These are phyloP conservation scores for Macadamia tetraphylla DNA, from an alignment of 164 flowering plant genomes.

Conservation along the genomic window DNA sequence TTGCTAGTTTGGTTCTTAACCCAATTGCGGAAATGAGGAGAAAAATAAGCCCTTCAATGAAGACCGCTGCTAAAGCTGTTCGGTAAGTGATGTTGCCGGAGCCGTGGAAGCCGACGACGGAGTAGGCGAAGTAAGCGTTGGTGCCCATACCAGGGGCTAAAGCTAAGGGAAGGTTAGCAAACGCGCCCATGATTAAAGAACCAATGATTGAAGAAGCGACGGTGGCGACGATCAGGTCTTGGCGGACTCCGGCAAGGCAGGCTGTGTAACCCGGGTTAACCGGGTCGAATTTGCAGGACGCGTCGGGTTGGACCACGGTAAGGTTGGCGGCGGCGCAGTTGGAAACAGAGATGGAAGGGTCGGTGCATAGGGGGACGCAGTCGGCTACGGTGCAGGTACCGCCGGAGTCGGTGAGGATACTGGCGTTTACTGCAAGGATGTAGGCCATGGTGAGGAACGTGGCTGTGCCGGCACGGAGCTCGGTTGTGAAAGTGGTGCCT, in stretches of 20 bases:
- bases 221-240: slow-evolving; percentile 81
- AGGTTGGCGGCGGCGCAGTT: slow-evolving; percentile 29
- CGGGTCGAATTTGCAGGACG: slow-evolving; percentile 65
- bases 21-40: slow-evolving; percentile 68
- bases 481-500: slow-evolving; percentile 71
- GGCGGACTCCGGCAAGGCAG: slow-evolving; percentile 46
- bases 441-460: slow-evolving; percentile 95
- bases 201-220: slow-evolving; percentile 71
- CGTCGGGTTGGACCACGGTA: slow-evolving; percentile 40
- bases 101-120: slow-evolving; percentile 90
- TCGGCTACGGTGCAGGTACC: slow-evolving; percentile 77
- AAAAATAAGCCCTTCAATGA: slow-evolving; percentile 73
- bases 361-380: slow-evolving; percentile 57
- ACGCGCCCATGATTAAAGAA: slow-evolving; percentile 68
- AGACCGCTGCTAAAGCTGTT: slow-evolving; percentile 66
- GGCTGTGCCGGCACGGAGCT: slow-evolving; percentile 89
- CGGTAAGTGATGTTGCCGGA: slow-evolving; percentile 58
- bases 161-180: slow-evolving; percentile 79
- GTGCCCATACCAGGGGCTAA: slow-evolving; percentile 94
- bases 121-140: slow-evolving; percentile 87
- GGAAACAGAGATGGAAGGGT: slow-evolving; percentile 25
- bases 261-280: slow-evolving; percentile 71
- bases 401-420: slow-evolving; percentile 81
- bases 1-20: slow-evolving; percentile 66
- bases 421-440: slow-evolving; percentile 91